Percentiles rank a stretch among this genome's conserved stretches.
phyloP scores from a whole-genome alignment of 371 early-diverging fungal species.

The Mortierella sp. region DNA sequence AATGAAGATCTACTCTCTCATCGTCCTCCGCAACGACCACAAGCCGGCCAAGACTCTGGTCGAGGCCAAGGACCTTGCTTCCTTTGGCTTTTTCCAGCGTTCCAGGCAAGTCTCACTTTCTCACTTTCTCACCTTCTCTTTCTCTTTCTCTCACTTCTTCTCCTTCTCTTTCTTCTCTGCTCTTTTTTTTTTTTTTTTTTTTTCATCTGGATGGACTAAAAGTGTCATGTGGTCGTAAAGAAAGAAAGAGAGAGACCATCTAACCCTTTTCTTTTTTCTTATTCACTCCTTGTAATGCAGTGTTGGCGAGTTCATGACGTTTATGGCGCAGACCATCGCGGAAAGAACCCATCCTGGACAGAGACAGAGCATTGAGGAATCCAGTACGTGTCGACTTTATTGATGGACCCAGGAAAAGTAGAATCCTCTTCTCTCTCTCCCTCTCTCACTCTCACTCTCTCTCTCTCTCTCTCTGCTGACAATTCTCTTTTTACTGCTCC shows the following conservation, averaged over 20 bases:
- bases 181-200: background rate
- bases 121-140: background rate
- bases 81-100: constrained; percentile 92
- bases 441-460: background rate
- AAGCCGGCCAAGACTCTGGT: constrained; percentile 53
- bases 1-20: constrained; percentile 69
- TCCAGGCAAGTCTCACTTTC: constrained; percentile 67
- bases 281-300: constrained; percentile 55
- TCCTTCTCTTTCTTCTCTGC: background rate
- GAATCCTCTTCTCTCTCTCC: background rate
- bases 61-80: constrained; percentile 71
- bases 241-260: background rate
- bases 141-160: background rate
- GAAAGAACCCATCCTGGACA: constrained; percentile 88
- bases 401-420: background rate
- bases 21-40: constrained; percentile 60
- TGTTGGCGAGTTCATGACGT: constrained; percentile 90
- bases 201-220: background rate
- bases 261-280: constrained; percentile 9
- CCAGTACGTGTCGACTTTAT: constrained; percentile 62
- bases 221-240: background rate
- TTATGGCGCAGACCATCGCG: constrained; percentile 85
- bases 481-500: constrained; percentile 9
- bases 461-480: background rate
- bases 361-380: constrained; percentile 88